phyloP scores from a whole-genome alignment of 1,284 basidiomycete species.

The Phellinidium pouzarii region DNA sequence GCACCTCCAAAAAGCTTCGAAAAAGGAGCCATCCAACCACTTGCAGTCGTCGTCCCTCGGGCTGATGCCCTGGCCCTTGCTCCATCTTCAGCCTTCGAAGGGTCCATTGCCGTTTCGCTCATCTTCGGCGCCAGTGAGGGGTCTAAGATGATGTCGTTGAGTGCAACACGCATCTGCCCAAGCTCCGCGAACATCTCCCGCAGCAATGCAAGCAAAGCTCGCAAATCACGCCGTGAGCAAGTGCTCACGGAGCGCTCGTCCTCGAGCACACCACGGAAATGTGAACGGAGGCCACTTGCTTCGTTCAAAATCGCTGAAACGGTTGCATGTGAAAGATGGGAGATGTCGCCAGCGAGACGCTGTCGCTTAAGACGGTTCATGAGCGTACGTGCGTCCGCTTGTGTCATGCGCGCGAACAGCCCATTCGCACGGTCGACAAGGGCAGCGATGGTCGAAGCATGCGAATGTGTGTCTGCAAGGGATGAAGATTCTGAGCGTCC shows the following conservation, averaged over 20 bases:
- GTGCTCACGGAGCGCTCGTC: slow-evolving; percentile 57
- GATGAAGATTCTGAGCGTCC: slow-evolving; percentile 58
- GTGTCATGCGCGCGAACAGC: slow-evolving; percentile 63
- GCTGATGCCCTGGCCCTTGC: slow-evolving; percentile 27
- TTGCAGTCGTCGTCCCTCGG: slow-evolving; percentile 27
- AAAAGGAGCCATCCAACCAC: slow-evolving; percentile 78
- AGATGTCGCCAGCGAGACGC: slow-evolving; percentile 81
- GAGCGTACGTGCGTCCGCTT: slow-evolving; percentile 84
- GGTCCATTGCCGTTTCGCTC: slow-evolving; percentile 58
- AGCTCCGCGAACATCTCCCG: slow-evolving; percentile 83
- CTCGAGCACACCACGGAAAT: slow-evolving; percentile 70
- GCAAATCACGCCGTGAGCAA: slow-evolving; percentile 79
- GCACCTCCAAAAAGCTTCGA: slow-evolving; percentile 60
- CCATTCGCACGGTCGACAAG: slow-evolving; percentile 69
- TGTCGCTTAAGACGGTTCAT: slow-evolving; percentile 90
- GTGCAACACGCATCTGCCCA: slow-evolving; percentile 71
- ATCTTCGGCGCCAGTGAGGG: slow-evolving; percentile 70
- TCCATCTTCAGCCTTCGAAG: slow-evolving; percentile 44
- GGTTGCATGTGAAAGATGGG: slow-evolving; percentile 82
- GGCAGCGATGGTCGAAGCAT: slow-evolving; percentile 43
- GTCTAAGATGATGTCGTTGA: slow-evolving; percentile 90
- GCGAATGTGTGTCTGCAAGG: slow-evolving; percentile 40
- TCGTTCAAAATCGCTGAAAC: slow-evolving; percentile 75
- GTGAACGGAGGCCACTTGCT: slow-evolving; percentile 58
- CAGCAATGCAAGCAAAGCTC: slow-evolving; percentile 77